Percentiles rank a stretch among this genome's conserved stretches.
Evolutionary conservation across 352 stramenopile genomes (phyloP).

Genomic region (Aphanomyces euteiches): DNA sequence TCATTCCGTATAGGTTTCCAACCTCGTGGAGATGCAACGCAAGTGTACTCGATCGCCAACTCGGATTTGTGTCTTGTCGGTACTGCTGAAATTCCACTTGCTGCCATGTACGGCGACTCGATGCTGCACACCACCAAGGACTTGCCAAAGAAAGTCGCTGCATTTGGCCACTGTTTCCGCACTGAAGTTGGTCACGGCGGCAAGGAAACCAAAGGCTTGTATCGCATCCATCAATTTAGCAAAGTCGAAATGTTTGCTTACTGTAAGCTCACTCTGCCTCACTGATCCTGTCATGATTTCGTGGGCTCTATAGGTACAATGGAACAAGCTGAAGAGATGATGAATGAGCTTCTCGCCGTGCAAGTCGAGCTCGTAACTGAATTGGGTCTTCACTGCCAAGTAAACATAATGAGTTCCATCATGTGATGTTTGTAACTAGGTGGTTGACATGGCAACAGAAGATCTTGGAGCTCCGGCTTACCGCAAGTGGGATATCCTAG

Average conservation of each 20-base stretch:
- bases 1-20: slow-evolving; percentile 51
- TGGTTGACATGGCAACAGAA: slow-evolving; percentile 81
- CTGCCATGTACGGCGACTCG: slow-evolving; percentile 66
- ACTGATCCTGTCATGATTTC: no score
- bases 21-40: slow-evolving; percentile 75
- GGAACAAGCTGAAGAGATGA: slow-evolving; percentile 60
- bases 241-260: slow-evolving; percentile 90
- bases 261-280: slow-evolving; percentile 25
- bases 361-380: slow-evolving; percentile 73
- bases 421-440: slow-evolving; percentile 22
- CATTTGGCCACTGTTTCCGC: slow-evolving; percentile 86
- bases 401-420: neutral
- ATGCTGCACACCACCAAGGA: slow-evolving; percentile 48
- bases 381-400: slow-evolving; percentile 69
- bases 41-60: slow-evolving; percentile 84
- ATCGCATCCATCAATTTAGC: slow-evolving; percentile 87
- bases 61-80: slow-evolving; percentile 79
- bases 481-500: slow-evolving; percentile 84
- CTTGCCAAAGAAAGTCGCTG: slow-evolving; percentile 71
- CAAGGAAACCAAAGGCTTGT: slow-evolving; percentile 69
- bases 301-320: slow-evolving; percentile 40
- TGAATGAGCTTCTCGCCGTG: slow-evolving; percentile 76
- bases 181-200: slow-evolving; percentile 81
- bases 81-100: slow-evolving; percentile 86
- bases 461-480: slow-evolving; percentile 78